A percentile compares a stretch with the other conserved stretches of the same genome.
Evolutionary conservation across 805 yeast species (phyloP).

Genomic region (Candida sithepensis): DNA sequence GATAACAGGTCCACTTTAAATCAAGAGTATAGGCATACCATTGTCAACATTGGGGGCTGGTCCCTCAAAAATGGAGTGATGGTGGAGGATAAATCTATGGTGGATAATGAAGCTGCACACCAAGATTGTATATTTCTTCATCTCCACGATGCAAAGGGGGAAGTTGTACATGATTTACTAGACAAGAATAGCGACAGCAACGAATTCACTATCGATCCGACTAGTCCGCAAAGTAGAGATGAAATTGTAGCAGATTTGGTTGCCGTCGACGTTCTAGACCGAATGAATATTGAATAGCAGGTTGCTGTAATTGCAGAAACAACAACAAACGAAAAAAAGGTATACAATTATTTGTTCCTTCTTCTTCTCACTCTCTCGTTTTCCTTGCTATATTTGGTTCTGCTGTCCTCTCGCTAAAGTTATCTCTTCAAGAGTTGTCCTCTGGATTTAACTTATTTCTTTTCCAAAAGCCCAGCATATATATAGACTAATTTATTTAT

Average conservation of each 20-base stretch:
- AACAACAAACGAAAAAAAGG: too few relatives aligned
- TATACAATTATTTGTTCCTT: too few relatives aligned
- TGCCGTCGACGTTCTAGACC: conserved; percentile 21
- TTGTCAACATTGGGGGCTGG: neutral
- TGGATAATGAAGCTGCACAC: neutral
- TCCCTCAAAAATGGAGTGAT: neutral
- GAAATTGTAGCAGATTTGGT: conserved; percentile 21
- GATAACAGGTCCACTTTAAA: neutral
- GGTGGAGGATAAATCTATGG: neutral
- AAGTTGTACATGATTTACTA: neutral
- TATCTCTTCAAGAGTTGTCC: too few relatives aligned
- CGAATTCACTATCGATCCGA: neutral
- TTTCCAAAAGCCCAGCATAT: too few relatives aligned
- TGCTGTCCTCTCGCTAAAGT: too few relatives aligned
- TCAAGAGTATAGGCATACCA: neutral
- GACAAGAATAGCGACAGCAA: neutral
- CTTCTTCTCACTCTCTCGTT: too few relatives aligned
- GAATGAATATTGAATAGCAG: conserved; percentile 6
- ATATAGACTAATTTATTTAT: too few relatives aligned
- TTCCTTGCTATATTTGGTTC: too few relatives aligned
- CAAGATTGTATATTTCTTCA: too few relatives aligned
- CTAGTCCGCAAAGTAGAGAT: conserved; percentile 1
- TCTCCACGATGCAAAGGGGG: neutral
- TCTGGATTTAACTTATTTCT: too few relatives aligned
- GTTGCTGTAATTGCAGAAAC: too few relatives aligned